phyloP scores from a whole-genome alignment of 169 alveolate species.

The Plasmodium gallinaceum region DNA sequence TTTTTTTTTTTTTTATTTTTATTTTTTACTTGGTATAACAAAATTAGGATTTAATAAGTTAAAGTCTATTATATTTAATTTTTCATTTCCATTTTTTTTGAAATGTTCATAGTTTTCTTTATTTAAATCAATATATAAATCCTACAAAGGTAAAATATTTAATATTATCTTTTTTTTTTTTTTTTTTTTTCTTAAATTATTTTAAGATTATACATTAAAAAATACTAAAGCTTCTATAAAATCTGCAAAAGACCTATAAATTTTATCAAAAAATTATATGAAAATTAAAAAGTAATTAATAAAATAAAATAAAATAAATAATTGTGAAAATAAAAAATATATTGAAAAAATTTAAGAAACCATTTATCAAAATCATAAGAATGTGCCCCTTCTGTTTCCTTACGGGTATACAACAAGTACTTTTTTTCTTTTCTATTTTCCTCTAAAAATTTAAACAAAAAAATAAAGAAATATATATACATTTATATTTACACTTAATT shows the following conservation, averaged over 20 bases:
- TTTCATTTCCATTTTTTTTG: slow-evolving; percentile 8
- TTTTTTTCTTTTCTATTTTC: slow-evolving; percentile 49
- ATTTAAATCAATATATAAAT: slow-evolving; percentile 47
- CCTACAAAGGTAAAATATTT: slow-evolving; percentile 10
- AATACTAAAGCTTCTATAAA: slow-evolving; percentile 67
- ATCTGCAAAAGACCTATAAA: slow-evolving; percentile 49
- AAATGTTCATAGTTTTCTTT: slow-evolving; percentile 36
- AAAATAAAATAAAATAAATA: not conserved
- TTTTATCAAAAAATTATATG: not conserved
- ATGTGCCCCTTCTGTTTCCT: slow-evolving; percentile 75
- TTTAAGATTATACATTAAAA: slow-evolving; percentile 27
- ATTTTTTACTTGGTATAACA: slow-evolving; percentile 50
- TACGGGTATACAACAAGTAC: slow-evolving; percentile 52
- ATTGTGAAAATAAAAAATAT: not conserved
- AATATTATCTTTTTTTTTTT: not conserved
- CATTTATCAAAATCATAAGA: slow-evolving; percentile 73
- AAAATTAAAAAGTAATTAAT: not conserved
- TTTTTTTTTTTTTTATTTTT: not conserved
- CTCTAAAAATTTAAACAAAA: not conserved
- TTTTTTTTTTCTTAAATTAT: not conserved
- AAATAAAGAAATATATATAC: not conserved
- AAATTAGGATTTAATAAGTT: slow-evolving; percentile 21
- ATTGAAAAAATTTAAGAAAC: slow-evolving; percentile 3
- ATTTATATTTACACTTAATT: not conserved
- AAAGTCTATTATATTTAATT: slow-evolving; percentile 35